Evolutionary conservation across 129 eudicot species (phyloP).

Genomic region (Glebionis coronaria): DNA sequence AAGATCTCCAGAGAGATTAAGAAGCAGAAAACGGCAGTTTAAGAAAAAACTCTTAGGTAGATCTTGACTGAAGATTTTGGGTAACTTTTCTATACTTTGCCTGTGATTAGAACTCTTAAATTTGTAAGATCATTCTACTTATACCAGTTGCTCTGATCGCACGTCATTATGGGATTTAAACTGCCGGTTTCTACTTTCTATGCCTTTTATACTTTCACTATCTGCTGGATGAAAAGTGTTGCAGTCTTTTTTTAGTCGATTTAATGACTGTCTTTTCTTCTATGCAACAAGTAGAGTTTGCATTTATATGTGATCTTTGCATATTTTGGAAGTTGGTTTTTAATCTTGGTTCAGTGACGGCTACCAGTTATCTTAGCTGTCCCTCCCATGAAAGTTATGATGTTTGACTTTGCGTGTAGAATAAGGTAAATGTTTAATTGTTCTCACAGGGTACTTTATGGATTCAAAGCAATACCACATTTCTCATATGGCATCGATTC

Average conservation of each 20-base stretch:
- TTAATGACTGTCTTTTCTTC: background rate
- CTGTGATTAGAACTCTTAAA: background rate
- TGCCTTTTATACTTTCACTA: background rate
- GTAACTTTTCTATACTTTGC: constrained; percentile 6
- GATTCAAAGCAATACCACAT: background rate
- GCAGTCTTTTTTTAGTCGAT: background rate
- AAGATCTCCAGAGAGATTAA: background rate
- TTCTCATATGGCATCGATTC: background rate
- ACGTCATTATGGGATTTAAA: background rate
- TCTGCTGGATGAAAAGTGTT: background rate
- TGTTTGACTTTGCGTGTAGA: background rate
- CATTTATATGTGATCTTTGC: background rate
- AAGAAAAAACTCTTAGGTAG: background rate
- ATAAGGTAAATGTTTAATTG: background rate
- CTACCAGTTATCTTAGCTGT: too few species aligned
- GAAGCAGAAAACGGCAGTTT: background rate
- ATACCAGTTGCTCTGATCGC: background rate
- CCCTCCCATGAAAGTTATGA: background rate
- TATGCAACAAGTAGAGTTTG: background rate
- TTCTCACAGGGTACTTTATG: background rate
- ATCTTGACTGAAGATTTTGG: constrained; percentile 11
- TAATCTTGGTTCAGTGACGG: background rate
- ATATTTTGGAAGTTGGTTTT: background rate
- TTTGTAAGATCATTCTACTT: constrained; percentile 4
- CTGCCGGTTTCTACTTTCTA: background rate